Base-by-base conservation (phyloP, 352 stramenopile species). In the Globisporangium ultimum region DNA sequence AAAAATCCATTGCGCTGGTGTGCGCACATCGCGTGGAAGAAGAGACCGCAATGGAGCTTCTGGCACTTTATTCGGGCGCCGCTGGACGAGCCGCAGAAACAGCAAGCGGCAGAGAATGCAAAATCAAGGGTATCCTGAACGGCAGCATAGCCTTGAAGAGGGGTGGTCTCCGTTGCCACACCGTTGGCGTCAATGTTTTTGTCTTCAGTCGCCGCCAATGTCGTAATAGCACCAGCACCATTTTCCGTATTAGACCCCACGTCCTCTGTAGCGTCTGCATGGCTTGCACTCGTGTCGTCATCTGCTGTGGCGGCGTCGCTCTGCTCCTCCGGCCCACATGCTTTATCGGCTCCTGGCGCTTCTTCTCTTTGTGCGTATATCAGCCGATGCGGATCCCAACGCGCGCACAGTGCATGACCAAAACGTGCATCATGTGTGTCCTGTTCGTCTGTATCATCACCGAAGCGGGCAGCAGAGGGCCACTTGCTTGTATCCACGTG, bases 1-100 rank as follows among this genome's bases (percentile, higher is more conserved):
- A 87, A 48, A 22, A 72, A 63, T 11, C 77, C 77, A 51, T 58
- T 66, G 28, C 34, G 21, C 13, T 61, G 55, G 66, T 77, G 71
- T 21, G 78, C 78, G 41, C 82, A 92, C 67, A 78, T 76, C 12
- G 53, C 74, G 48, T 92, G 82, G 55, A 92, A 92, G 64, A 77
- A 85, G n/a, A 63, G 63, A 0, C 57, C 63, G 41, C 82, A 92
- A 36, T 78, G 58, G 2, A 87, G 48, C 3, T 66, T 70, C 5
- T 79, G 80, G 52, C 82, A 92, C 56, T 86, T 78, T 53, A 90
- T 72, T 18, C 70, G 80, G 38, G 84, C 50, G 2, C 82, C 82
- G 10, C 21, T 1, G 38, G 18, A 63, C 0, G 58, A 72, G 3
- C 62, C 34, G 28, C 82, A 92, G 43, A 88, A 86, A 54, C 68